Base-by-base conservation (phyloP, 1,139 yeast genomes). In the Suhomyces taliae region DNA sequence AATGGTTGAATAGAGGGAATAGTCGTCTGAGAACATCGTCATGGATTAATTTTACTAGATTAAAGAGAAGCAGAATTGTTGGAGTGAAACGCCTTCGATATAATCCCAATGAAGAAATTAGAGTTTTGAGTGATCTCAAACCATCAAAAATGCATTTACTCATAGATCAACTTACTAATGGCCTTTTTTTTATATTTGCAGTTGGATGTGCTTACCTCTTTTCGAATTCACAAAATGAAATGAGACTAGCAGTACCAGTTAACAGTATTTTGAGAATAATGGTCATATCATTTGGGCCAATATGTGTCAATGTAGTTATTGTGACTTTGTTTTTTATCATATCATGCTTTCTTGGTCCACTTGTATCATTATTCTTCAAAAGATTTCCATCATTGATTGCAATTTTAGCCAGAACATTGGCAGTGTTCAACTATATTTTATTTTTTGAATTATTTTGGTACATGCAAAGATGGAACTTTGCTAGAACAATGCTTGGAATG, bases 361-460 rank as follows among this genome's bases (percentile, higher is more conserved):
- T 74, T 0, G 34, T 74, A 2, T 59, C 74, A 1, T 55, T 67
- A 8, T 56, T 74, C 36, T 62, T 70, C 47, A 61, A 65, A 3
- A 56, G 59, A 6, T 76, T 74, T 48, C 79, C 85, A 0, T 66
- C 79, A 0, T 40, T 72, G 4, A 54, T 81, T 15, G 79, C 85
- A 1, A 61, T 66, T 2, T 39, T 67, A 2, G 81, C 72, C 0
- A 86, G 79, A 55, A 44, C 66, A 1, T 51, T 76, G 7, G 74
- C 79, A 0, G 56, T 79, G 1, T 10, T 76, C 5, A 72, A 67
- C 40, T 77, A 82, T 55, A 50, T 79, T 0, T 10, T 71, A 1
- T 70, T 72, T 39, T 80, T 81, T 60, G 81, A 79, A 48, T 49
- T 80, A 9, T 62, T 82, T 36, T 77, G 83, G 76, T 64, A 74